A percentile compares a stretch with the other conserved stretches of the same genome.
Evolutionary conservation across 805 yeast species (phyloP).

Genomic region (Nakazawaea holstii): DNA sequence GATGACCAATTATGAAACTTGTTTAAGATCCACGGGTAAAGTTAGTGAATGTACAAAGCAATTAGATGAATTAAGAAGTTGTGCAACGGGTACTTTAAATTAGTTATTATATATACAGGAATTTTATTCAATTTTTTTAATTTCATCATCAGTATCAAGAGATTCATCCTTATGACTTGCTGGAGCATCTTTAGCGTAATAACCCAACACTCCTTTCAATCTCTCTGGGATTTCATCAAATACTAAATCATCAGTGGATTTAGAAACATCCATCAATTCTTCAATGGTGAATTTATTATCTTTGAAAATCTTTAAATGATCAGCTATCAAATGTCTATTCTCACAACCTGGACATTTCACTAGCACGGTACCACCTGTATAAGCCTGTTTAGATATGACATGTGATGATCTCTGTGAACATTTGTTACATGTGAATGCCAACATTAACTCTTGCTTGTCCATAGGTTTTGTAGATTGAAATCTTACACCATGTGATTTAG

Average conservation of each 20-base stretch:
- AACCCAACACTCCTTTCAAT: constrained; percentile 47
- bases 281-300: constrained; percentile 74
- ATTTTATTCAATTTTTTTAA: constrained; percentile 5
- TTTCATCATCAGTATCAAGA: constrained; percentile 7
- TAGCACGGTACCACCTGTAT: constrained; percentile 77
- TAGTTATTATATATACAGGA: not conserved
- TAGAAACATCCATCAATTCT: constrained; percentile 65
- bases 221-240: constrained; percentile 65
- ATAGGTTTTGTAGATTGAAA: too few species aligned
- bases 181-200: constrained; percentile 67
- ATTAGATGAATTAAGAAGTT: constrained; percentile 53
- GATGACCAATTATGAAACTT: constrained; percentile 59
- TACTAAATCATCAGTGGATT: constrained; percentile 60
- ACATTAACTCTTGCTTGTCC: constrained; percentile 66
- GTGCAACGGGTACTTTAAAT: constrained; percentile 24
- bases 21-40: constrained; percentile 44
- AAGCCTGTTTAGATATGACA: constrained; percentile 89
- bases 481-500: too few species aligned
- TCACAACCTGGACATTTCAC: constrained; percentile 91
- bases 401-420: constrained; percentile 84
- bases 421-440: constrained; percentile 88
- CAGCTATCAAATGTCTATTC: constrained; percentile 86
- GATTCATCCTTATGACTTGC: constrained; percentile 24
- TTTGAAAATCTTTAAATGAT: constrained; percentile 76
- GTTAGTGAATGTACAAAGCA: constrained; percentile 49